phyloP scores from a whole-genome alignment of 2,329 filamentous ascomycete genomes.

The Cytospora schulzeri region DNA sequence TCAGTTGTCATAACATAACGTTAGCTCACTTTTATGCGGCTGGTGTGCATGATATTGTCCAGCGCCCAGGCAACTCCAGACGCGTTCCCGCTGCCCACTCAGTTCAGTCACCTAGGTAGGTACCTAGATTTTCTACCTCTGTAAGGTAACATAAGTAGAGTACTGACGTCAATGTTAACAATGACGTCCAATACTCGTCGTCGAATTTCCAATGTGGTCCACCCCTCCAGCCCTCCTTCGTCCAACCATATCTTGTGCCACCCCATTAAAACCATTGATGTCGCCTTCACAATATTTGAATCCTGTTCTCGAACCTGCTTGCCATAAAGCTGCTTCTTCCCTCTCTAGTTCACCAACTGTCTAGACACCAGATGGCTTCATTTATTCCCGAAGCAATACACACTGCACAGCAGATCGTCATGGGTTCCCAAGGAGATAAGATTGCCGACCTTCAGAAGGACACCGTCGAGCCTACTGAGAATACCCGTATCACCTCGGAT shows the following conservation, averaged over 20 bases:
- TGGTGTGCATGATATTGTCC: background rate
- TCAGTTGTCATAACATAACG: background rate
- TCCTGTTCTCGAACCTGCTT: background rate
- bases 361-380: slow-evolving; percentile 18
- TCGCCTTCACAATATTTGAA: background rate
- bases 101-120: background rate
- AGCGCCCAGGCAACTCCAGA: background rate
- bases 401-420: slow-evolving; percentile 43
- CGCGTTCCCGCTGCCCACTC: background rate
- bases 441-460: slow-evolving; percentile 60
- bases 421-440: slow-evolving; percentile 54
- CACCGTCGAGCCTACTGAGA: slow-evolving; percentile 59
- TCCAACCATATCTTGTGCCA: background rate
- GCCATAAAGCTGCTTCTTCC: background rate
- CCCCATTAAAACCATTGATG: background rate
- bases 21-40: background rate
- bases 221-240: background rate
- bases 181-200: slow-evolving; percentile 16
- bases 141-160: background rate
- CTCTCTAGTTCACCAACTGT: background rate
- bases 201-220: slow-evolving; percentile 19
- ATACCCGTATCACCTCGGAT: slow-evolving; percentile 71
- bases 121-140: too few species aligned
- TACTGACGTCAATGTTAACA: slow-evolving; percentile 21
- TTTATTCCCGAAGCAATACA: slow-evolving; percentile 40